Evolutionary conservation across 352 stramenopile species (phyloP), one percentile per base, ranked within the genome.

Genomic region (Phytophthora tentaculata): DNA sequence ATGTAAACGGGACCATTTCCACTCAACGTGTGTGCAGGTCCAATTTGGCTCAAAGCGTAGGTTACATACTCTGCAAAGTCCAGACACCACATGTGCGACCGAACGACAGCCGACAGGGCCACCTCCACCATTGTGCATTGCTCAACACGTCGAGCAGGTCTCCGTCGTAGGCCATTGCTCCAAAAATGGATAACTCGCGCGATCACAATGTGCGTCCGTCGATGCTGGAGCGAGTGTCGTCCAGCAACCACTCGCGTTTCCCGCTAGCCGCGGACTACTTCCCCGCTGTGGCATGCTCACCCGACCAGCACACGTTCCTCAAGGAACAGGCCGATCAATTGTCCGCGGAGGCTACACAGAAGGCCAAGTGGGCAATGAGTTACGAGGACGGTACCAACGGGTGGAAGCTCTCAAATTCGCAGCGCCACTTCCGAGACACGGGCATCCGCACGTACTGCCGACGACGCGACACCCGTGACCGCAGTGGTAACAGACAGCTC

Each of bases 371-470:
- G 81, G 65, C 81, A 45, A 89, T 88, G 78, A 83, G 72, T 32
- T 83, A 83, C 61, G 81, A 90, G 51, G 80, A 90, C 61, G 74
- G 76, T 41, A 62, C 67, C 44, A 80, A 77, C 54, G 81, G 81
- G 6, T 92, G 84, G 84, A 89, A 89, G 24, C 79, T 92, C 41
- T 83, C 69, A 32, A 92, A 84, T 61, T 89, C 81, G 39, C 81
- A 88, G 58, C 80, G 73, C 37, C 80, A 92, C 61, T 90, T 88
- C 47, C 81, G 81, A 52, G 84, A 87, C 48, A 84, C 79, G 16
- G 82, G 84, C 48, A 83, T 89, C 45, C 80, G 80, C 49, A 86
- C 79, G 17, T 90, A 89, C 71, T 86, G 58, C 64, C 64, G 74
- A 56, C 75, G 76, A 49, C 57, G 74, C 35, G 78, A 85, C 50